Base-by-base conservation (phyloP, 2,329 filamentous ascomycete genomes). In the Aspergillus sp. region DNA sequence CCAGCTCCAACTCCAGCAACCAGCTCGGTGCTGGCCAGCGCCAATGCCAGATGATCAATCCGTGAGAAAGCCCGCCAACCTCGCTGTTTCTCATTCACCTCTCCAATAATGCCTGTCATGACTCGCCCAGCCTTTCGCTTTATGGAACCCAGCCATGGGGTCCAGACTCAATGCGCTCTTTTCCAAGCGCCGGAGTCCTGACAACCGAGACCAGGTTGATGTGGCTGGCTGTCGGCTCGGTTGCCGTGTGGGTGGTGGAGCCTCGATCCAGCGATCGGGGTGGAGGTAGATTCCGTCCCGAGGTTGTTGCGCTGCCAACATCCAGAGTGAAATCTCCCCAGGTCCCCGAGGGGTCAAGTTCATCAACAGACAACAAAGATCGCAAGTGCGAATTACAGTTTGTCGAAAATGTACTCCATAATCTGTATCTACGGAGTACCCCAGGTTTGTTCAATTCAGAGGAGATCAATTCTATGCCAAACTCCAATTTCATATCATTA, bases 281-380 rank as follows among this genome's bases (percentile, higher is more conserved):
- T 62, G 60, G 56, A 64, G 53, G 47, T 51, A 52, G 53, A 25
- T 45, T 57, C 48, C 62, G 54, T 54, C 59, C 61, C 61, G 61
- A 63, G 61, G 61, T 54, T 63, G 61, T 63, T 63, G 53, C 56
- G 48, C 48, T 46, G 59, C 60, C 52, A 64, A 62, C 61, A 53
- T n/a, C 34, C 25, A 46, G 23, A 52, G 38, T n/a, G 11, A 17
- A 22, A 47, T 55, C 45, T 46, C 53, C 53, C 49, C 23, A 34
- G 34, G 34, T 41, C 34, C 9, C 34, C 34, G 34, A 41, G 25
- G 25, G 25, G 25, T 28, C 25, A 28, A 28, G 13, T 41, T 47
- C 45, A 22, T 25, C 23, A 41, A 41, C 19, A 47, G n/a, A 47
- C 45, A 47, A 47, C 9, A 41, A 41, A 41, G 15, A 41, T 15